Base-by-base conservation (phyloP, 345 rosid species). In the Kandelia obovata region DNA sequence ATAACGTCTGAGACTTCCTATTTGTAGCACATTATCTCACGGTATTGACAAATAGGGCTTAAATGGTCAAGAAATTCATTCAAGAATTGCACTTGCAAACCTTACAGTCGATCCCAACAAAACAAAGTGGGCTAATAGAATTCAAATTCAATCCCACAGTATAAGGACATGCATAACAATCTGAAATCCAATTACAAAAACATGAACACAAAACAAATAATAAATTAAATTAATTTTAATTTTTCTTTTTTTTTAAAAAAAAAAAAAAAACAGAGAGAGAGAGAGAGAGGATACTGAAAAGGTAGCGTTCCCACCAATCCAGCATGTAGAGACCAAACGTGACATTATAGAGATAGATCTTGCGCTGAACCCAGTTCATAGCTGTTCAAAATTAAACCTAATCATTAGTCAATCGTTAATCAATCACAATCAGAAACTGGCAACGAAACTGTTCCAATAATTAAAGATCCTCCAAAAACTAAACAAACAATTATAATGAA, bases 251-350 rank as follows among this genome's bases (percentile, higher is more conserved):
- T 21, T 11, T 32, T 67, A 19, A 6, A 1, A 23, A 59, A 69
- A 69, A 19, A 6, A 1, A 23, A 59, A 69, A 64, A 67, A 0
- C 15, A 56, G 1, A 35, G 25, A 2, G 5, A 28, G 13, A 51
- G 56, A 31, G 16, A 11, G 66, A 32, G 65, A 83, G 96, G 98
- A 94, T 92, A 91, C 99, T 95, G 91, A 95, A 89, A 69, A 95
- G 91, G 71, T 73, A 91, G 46, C 99, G 96, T 81, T 95, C 97
- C 99, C 96, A 95, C 99, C 96, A 95, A 76, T 95, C 99, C 87
- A 95, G 80, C 99, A 95, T 95, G 83, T 73, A 92, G 64, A 95
- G 96, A 63, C 99, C 99, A 30, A 95, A 95, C 16, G 97, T 95
- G 70, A 92, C 99, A 83, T 92, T 92, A 80, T 95, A 95, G 77